Evolutionary conservation across 2,329 filamentous ascomycete genomes (phyloP).

Genomic region (Talaromyces atroroseus): DNA sequence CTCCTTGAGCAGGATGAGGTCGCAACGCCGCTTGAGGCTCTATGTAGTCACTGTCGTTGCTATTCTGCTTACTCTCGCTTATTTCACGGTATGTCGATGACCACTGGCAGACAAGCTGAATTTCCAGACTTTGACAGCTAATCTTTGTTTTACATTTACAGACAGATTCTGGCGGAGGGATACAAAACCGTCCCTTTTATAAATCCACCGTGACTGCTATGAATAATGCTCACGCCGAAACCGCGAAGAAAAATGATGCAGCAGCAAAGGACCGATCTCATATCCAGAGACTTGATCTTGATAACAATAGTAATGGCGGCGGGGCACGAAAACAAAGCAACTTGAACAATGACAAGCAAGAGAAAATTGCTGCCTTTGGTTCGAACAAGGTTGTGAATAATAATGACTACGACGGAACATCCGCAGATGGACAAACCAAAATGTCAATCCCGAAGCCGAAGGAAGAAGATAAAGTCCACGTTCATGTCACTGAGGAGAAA

Average conservation of each 20-base stretch:
- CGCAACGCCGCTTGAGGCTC: slow-evolving; percentile 63
- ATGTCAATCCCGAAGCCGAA: slow-evolving; percentile 39
- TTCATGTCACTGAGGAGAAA: slow-evolving; percentile 43
- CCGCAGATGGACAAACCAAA: slow-evolving; percentile 52
- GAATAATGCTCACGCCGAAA: slow-evolving; percentile 38
- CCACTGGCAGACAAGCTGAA: not conserved
- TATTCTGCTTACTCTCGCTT: slow-evolving; percentile 62
- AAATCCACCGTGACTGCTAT: slow-evolving; percentile 51
- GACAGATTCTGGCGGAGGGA: slow-evolving; percentile 34
- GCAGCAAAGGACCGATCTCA: slow-evolving; percentile 41
- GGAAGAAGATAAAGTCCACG: slow-evolving; percentile 24
- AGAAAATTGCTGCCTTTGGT: slow-evolving; percentile 9
- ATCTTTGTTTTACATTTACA: slow-evolving; percentile 17
- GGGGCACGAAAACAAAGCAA: slow-evolving; percentile 21
- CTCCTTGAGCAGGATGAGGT: slow-evolving; percentile 52
- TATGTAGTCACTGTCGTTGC: slow-evolving; percentile 60
- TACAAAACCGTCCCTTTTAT: slow-evolving; percentile 49
- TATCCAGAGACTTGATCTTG: slow-evolving; percentile 61
- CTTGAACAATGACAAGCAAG: slow-evolving; percentile 24
- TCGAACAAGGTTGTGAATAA: slow-evolving; percentile 15
- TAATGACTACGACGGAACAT: slow-evolving; percentile 38
- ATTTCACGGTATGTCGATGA: slow-evolving; percentile 59
- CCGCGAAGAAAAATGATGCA: slow-evolving; percentile 26
- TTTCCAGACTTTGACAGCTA: not conserved
- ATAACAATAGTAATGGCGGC: slow-evolving; percentile 50